phyloP scores from a whole-genome alignment of 148 eudicot genomes.

The Rhododendron williamsianum region DNA sequence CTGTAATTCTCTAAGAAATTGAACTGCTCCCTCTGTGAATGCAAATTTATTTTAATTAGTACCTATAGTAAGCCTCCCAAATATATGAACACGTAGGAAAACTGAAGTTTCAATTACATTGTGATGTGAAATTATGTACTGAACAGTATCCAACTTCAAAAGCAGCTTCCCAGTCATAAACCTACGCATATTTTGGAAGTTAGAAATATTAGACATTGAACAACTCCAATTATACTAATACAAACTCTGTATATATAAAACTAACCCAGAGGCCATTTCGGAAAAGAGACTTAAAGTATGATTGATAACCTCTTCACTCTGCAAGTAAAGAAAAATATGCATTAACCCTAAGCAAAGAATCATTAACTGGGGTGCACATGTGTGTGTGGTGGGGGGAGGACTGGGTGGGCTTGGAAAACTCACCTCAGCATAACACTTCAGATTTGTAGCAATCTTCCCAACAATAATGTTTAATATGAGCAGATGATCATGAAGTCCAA shows the following conservation, averaged over 20 bases:
- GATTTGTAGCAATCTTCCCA: slow-evolving; percentile 81
- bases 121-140: slow-evolving; percentile 75
- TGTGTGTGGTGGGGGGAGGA: background rate
- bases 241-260: slow-evolving; percentile 15
- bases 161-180: slow-evolving; percentile 94
- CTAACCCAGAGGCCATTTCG: slow-evolving; percentile 93
- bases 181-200: slow-evolving; percentile 30
- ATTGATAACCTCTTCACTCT: slow-evolving; percentile 85
- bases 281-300: slow-evolving; percentile 73
- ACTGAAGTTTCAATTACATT: slow-evolving; percentile 39
- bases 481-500: slow-evolving; percentile 84
- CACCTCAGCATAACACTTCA: slow-evolving; percentile 82
- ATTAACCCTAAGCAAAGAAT: slow-evolving; percentile 9
- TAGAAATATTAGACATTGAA: slow-evolving; percentile 3
- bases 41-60: slow-evolving; percentile 4
- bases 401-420: background rate
- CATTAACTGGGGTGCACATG: background rate
- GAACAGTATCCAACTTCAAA: slow-evolving; percentile 79
- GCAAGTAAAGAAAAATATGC: slow-evolving; percentile 16
- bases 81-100: background rate
- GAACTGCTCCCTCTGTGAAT: slow-evolving; percentile 70
- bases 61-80: slow-evolving; percentile 1
- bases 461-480: slow-evolving; percentile 70
- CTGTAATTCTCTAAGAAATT: slow-evolving; percentile 69
- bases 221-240: slow-evolving; percentile 4